Conservation (phyloP, 306 rosid species). For the Psophocarpus tetragonolobus region DNA sequence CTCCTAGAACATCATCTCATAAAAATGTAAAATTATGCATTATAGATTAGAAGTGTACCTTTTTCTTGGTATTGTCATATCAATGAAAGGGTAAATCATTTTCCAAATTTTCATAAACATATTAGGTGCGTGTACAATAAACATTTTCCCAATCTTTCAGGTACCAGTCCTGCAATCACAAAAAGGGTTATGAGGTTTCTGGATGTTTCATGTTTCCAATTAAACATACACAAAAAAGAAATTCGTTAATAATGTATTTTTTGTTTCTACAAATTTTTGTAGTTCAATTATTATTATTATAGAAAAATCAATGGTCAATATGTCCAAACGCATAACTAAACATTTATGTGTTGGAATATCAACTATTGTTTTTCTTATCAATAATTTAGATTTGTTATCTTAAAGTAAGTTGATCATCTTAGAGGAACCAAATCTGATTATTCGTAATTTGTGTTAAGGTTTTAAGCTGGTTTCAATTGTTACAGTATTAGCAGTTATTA, state of each 20-base stretch:
- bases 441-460: background rate
- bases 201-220: background rate
- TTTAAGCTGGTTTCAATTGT: background rate
- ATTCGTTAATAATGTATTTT: too few relatives aligned
- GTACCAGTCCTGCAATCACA: constrained; percentile 55
- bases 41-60: constrained; percentile 41
- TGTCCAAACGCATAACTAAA: too few relatives aligned
- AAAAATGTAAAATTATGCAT: constrained; percentile 1
- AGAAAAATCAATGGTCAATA: too few relatives aligned
- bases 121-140: constrained; percentile 55
- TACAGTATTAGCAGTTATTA: background rate
- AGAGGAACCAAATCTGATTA: too few relatives aligned
- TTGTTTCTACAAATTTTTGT: too few relatives aligned
- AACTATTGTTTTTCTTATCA: too few relatives aligned
- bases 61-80: constrained; percentile 58
- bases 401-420: too few relatives aligned
- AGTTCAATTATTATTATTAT: too few relatives aligned
- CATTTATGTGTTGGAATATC: too few relatives aligned
- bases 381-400: too few relatives aligned
- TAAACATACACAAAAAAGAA: background rate
- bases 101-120: constrained; percentile 69
- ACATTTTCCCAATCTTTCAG: constrained; percentile 65
- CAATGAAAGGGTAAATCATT: constrained; percentile 58
- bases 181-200: background rate
- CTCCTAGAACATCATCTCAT: background rate